Percentiles rank a stretch among this genome's conserved stretches.
Conservation (phyloP, 208 protist species). For the Leptomonas seymouri region DNA sequence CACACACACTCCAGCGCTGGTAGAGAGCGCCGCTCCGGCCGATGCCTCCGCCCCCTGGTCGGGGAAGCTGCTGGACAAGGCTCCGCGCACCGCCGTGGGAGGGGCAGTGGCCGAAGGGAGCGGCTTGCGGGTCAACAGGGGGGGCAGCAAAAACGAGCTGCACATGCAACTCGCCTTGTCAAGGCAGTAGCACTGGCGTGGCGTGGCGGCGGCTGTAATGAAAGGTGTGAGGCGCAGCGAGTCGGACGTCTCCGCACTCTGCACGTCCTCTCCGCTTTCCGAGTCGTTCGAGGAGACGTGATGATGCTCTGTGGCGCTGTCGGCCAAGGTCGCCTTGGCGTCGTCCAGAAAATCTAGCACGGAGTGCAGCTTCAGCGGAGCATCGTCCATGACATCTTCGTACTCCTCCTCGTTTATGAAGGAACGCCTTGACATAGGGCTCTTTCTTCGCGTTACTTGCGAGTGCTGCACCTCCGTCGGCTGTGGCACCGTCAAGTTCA, state of each 20-base stretch:
- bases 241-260: not conserved
- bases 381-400: constrained; percentile 22
- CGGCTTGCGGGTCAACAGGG: constrained; percentile 12
- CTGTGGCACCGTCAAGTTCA: too few species aligned
- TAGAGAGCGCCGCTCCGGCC: not conserved
- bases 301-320: constrained; percentile 15
- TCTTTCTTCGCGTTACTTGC: too few species aligned
- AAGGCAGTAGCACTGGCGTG: constrained; percentile 24
- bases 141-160: constrained; percentile 13
- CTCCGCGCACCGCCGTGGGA: not conserved
- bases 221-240: constrained; percentile 20
- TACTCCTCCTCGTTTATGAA: constrained; percentile 21
- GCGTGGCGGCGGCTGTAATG: not conserved
- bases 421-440: constrained; percentile 7
- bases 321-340: not conserved
- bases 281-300: constrained; percentile 25
- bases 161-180: constrained; percentile 33
- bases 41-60: not conserved
- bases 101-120: not conserved
- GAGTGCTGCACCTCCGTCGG: too few species aligned
- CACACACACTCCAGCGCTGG: not conserved
- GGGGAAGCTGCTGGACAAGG: constrained; percentile 1
- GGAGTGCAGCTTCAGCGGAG: constrained; percentile 30
- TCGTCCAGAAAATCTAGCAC: constrained; percentile 25
- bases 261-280: constrained; percentile 13